Evolutionary conservation across 495 filamentous ascomycete species (phyloP).

Genomic region (Aspergillus haitiensis): DNA sequence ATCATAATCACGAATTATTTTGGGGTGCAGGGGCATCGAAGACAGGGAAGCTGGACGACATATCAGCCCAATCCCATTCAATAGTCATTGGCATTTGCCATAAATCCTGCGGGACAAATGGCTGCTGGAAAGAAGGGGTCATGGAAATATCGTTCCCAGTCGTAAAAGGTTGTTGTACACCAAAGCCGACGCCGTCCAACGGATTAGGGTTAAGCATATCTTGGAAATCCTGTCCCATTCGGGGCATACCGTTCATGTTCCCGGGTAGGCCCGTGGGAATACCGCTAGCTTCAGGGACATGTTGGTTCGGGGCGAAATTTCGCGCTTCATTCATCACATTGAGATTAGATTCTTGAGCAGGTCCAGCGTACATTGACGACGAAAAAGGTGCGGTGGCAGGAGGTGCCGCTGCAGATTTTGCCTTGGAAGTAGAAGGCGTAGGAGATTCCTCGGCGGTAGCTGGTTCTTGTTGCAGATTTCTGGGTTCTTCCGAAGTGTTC

Average conservation of each 20-base stretch:
- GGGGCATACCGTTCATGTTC: conserved; percentile 36
- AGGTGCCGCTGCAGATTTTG: conserved; percentile 29
- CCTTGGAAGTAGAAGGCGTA: conserved; percentile 25
- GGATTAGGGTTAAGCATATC: conserved; percentile 45
- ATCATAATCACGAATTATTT: conserved; percentile 16
- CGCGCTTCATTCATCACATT: conserved; percentile 31
- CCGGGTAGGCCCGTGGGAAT: conserved; percentile 29
- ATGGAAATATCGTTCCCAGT: conserved; percentile 42
- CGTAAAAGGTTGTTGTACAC: conserved; percentile 43
- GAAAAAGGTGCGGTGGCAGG: conserved; percentile 36
- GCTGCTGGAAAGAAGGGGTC: conserved; percentile 69
- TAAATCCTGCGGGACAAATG: conserved; percentile 93
- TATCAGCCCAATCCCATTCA: conserved; percentile 98
- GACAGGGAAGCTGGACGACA: conserved; percentile 55
- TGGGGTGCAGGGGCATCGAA: conserved; percentile 31
- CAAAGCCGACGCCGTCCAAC: conserved; percentile 41
- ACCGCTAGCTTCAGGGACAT: conserved; percentile 35
- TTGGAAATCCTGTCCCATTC: conserved; percentile 40
- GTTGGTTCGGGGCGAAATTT: conserved; percentile 32
- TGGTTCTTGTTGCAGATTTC: conserved; percentile 17
- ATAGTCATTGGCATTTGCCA: conserved; percentile 96
- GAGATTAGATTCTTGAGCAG: conserved; percentile 28
- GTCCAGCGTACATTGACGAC: conserved; percentile 33
- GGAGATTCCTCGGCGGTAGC: conserved; percentile 28
- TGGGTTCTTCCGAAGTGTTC: conserved; percentile 49